Percentiles rank a stretch among this genome's conserved stretches.
Conservation (phyloP, 2,329 filamentous ascomycete genomes). For the Ophiostoma montium region DNA sequence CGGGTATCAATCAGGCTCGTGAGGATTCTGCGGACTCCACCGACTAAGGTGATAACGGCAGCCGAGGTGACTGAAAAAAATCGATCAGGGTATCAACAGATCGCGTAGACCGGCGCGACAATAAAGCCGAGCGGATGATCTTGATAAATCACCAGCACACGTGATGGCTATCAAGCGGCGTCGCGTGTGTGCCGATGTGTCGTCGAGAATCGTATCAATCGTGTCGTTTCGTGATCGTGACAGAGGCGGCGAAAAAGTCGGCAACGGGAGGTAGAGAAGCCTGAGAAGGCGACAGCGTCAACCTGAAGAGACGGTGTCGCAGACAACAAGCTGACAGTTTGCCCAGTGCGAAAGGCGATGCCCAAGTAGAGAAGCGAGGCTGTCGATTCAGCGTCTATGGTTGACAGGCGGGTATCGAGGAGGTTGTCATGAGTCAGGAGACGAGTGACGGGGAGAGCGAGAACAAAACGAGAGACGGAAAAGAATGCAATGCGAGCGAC, state of each 20-base stretch:
- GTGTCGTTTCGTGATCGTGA: not conserved
- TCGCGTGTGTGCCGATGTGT: not conserved
- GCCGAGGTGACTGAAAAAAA: not conserved
- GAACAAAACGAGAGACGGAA: not conserved
- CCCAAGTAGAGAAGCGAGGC: not conserved
- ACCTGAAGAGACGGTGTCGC: not conserved
- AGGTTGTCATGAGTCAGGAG: not conserved
- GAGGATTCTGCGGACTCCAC: not conserved
- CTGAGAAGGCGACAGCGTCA: not conserved
- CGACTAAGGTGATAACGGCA: not conserved
- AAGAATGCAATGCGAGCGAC: not conserved
- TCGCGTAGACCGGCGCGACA: not conserved
- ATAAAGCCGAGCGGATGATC: not conserved
- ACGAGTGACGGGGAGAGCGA: not conserved
- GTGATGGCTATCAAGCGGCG: not conserved
- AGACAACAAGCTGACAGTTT: no score
- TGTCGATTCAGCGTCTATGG: not conserved
- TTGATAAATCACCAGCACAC: not conserved
- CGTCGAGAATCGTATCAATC: not conserved
- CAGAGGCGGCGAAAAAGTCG: not conserved
- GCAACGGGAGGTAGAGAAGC: not conserved
- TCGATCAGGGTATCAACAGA: not conserved
- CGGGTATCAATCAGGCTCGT: not conserved
- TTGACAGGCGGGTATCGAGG: not conserved
- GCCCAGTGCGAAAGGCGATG: not conserved